Percentiles rank a stretch among this genome's conserved stretches.
Conservation (phyloP, 2,329 filamentous ascomycete genomes). For the Zasmidium angulare region DNA sequence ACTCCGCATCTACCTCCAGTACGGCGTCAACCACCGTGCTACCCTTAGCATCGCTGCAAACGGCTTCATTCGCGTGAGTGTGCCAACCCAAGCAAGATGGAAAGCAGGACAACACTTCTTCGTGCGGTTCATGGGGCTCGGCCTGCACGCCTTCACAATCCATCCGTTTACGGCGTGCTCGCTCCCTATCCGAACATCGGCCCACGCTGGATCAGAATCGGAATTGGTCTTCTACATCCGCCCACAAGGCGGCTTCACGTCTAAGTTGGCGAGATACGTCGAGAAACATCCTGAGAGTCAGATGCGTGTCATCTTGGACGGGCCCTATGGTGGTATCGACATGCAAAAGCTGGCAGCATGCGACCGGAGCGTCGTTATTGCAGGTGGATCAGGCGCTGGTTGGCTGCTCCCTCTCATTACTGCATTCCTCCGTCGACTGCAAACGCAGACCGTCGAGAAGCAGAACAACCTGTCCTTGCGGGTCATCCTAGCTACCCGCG, state of each 20-base stretch:
- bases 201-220: slow-evolving; percentile 22
- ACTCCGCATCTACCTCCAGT: slow-evolving; percentile 49
- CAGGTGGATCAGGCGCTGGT: slow-evolving; percentile 58
- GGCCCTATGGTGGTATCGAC: slow-evolving; percentile 57
- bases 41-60: slow-evolving; percentile 42
- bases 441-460: slow-evolving; percentile 1
- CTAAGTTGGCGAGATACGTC: slow-evolving; percentile 40
- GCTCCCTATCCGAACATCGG: slow-evolving; percentile 31
- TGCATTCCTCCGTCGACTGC: slow-evolving; percentile 27
- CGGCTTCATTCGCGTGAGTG: slow-evolving; percentile 43
- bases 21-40: slow-evolving; percentile 50
- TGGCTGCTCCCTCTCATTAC: slow-evolving; percentile 53
- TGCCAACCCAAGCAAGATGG: slow-evolving; percentile 50
- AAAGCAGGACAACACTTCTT: slow-evolving; percentile 56
- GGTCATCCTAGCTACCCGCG: slow-evolving; percentile 36
- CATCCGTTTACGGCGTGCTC: slow-evolving; percentile 60
- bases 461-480: neutral
- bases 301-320: slow-evolving; percentile 54
- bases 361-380: slow-evolving; percentile 49
- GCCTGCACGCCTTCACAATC: slow-evolving; percentile 45
- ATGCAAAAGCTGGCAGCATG: slow-evolving; percentile 39
- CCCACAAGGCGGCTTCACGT: slow-evolving; percentile 51
- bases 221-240: slow-evolving; percentile 57
- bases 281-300: slow-evolving; percentile 28
- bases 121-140: slow-evolving; percentile 51